Evolutionary conservation across 1,284 basidiomycete species (phyloP), one percentile per base, ranked within the genome.

Genomic region (Filobasidium uniguttulatum): DNA sequence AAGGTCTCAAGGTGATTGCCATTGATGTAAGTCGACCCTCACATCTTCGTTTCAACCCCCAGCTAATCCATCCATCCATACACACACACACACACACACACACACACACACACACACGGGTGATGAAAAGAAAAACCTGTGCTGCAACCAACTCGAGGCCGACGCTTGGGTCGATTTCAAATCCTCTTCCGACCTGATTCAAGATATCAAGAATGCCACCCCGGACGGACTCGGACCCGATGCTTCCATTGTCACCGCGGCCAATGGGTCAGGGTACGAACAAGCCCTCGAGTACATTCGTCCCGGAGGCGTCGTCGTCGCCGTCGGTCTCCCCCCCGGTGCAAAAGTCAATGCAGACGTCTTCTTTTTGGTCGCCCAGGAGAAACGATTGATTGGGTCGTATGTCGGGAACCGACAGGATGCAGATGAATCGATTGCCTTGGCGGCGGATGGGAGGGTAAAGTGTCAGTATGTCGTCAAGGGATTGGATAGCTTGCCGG

Each of bases 121-220:
- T 29, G 76, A 70, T 2, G 82, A 83, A 57, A 90, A 90, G 74
- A 74, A 76, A 60, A 71, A 78, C 45, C 74, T 90, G 14, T 79
- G 77, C 63, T n/a, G n/a, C n/a, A 59, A 73, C 54, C 68, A 74
- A 25, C 79, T 88, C 47, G 86, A 87, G 38, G 84, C 84, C 0
- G 79, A 83, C 57, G 73, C 73, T 46, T 89, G 81, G 77, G 75
- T 90, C 57, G 85, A 91, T 71, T 88, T 85, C 72, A 78, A 74
- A 58, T 73, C 59, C 40, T 50, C 48, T 36, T 60, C 63, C 55
- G 63, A 60, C 52, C 59, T 60, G 36, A 61, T 66, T 30, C 55
- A 57, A 15, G 59, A 60, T 50, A 67, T 73, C 50, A 71, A 77
- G 63, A 75, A 71, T 7, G 75, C 76, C 1, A 82, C 62, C 19